Percentiles rank a stretch among this genome's conserved stretches.
phyloP scores from a whole-genome alignment of 306 rosid genomes.

The Dalbergia cochinchinensis region DNA sequence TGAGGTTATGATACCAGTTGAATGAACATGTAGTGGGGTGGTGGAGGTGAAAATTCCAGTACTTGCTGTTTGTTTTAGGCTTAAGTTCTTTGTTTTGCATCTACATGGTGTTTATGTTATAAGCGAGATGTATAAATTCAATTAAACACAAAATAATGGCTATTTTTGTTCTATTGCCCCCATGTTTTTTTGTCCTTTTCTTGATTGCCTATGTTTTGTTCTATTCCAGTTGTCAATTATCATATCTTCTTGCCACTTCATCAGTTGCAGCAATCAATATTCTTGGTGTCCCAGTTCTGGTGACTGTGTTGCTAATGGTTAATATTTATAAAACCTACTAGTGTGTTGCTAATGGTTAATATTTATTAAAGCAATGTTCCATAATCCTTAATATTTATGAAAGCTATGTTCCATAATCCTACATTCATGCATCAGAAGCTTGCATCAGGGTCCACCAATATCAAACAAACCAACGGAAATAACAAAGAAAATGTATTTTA shows the following conservation, averaged over 20 bases:
- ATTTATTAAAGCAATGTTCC: background rate
- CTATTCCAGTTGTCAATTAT: background rate
- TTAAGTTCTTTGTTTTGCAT: background rate
- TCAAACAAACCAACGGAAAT: slow-evolving; percentile 6
- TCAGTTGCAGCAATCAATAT: background rate
- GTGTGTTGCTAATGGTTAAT: background rate
- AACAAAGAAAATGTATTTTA: background rate
- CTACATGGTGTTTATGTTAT: slow-evolving; percentile 9
- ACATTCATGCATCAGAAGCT: background rate
- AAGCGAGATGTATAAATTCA: background rate
- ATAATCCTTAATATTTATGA: background rate
- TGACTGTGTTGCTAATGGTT: background rate
- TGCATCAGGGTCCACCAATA: too few relatives aligned
- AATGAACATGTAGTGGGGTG: slow-evolving; percentile 36
- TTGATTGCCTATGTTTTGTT: background rate
- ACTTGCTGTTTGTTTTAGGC: background rate
- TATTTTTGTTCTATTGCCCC: background rate
- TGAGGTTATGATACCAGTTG: slow-evolving; percentile 84
- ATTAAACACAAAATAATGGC: slow-evolving; percentile 1
- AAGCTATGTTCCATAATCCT: background rate
- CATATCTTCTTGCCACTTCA: background rate
- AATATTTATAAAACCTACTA: too few relatives aligned
- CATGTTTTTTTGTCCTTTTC: background rate
- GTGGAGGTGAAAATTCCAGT: background rate
- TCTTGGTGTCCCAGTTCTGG: background rate